These are phyloP conservation scores for Daedaleopsis nitida DNA, from an alignment of 768 basidiomycete species.

Conservation along the genomic window DNA sequence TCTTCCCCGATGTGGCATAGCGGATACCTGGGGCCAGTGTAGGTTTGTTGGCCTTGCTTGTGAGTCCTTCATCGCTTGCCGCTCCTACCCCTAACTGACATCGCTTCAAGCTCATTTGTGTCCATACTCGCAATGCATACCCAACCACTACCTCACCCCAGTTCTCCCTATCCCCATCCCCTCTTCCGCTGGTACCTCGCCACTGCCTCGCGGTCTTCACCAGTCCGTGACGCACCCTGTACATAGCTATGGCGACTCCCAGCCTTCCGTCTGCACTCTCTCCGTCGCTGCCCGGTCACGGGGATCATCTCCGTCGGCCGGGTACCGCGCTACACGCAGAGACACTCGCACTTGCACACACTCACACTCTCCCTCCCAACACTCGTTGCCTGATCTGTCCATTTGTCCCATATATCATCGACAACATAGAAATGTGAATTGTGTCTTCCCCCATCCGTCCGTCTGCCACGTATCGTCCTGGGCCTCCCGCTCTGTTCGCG, in stretches of 20 bases:
- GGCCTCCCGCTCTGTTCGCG: not conserved
- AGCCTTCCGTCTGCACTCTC: not conserved
- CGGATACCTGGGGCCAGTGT: conserved; percentile 19
- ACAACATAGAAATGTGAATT: conserved; percentile 21
- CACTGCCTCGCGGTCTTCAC: not conserved
- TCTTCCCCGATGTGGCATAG: conserved; percentile 9
- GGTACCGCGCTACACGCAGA: not conserved
- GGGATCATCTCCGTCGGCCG: not conserved
- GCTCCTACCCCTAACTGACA: not conserved
- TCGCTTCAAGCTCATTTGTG: conserved; percentile 8
- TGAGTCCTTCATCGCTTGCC: conserved; percentile 6
- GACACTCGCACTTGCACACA: too few relatives aligned
- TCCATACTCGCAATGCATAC: conserved; percentile 20
- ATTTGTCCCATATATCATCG: conserved; percentile 20
- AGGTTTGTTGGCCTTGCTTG: conserved; percentile 23
- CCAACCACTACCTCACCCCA: conserved; percentile 7
- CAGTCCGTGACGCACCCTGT: not conserved
- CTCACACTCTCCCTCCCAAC: conserved; percentile 19
- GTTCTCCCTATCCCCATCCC: conserved; percentile 2
- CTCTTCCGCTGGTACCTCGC: not conserved
- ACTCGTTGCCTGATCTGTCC: conserved; percentile 23
- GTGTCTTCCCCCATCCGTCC: conserved; percentile 2
- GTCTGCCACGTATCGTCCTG: not conserved
- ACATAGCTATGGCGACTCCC: conserved; percentile 9
- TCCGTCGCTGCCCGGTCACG: not conserved